Evolutionary conservation across 2,329 filamentous ascomycete genomes (phyloP).

Genomic region (Cercospora berteroae): DNA sequence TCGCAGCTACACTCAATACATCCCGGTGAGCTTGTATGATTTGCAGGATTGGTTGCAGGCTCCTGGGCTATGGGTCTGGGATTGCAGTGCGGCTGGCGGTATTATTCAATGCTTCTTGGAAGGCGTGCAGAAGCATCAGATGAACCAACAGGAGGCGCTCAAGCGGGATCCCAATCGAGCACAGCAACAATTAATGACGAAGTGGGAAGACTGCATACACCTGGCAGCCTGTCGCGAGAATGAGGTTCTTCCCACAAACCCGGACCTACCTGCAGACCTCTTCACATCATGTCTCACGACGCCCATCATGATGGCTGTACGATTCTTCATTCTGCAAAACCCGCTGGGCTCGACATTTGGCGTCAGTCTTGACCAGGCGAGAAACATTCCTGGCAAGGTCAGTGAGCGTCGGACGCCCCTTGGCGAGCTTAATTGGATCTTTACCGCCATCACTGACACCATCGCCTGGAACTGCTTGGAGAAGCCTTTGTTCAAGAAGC

Average conservation of each 20-base stretch:
- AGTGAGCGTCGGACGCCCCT: conserved; percentile 91
- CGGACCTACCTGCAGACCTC: conserved; percentile 85
- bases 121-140: conserved; percentile 91
- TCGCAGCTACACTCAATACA: conserved; percentile 97
- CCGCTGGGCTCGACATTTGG: conserved; percentile 59
- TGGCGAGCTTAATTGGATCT: conserved; percentile 98
- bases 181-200: conserved; percentile 40
- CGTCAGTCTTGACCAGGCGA: conserved; percentile 76
- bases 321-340: conserved; percentile 95
- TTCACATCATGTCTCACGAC: conserved; percentile 96
- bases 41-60: conserved; percentile 93
- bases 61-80: conserved; percentile 94
- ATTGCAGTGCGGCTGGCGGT: conserved; percentile 93
- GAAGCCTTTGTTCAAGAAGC: conserved; percentile 87
- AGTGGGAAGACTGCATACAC: conserved; percentile 85
- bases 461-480: conserved; percentile 97
- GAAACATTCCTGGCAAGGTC: conserved; percentile 83
- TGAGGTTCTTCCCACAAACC: conserved; percentile 93
- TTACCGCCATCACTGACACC: conserved; percentile 96
- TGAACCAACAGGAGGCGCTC: conserved; percentile 75
- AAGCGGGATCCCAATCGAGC: conserved; percentile 63
- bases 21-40: conserved; percentile 92
- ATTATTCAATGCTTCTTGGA: conserved; percentile 93
- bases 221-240: conserved; percentile 86
- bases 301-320: conserved; percentile 93